phyloP scores from a whole-genome alignment of 176 grass and related monocot species.

The Eragrostis nindensis region DNA sequence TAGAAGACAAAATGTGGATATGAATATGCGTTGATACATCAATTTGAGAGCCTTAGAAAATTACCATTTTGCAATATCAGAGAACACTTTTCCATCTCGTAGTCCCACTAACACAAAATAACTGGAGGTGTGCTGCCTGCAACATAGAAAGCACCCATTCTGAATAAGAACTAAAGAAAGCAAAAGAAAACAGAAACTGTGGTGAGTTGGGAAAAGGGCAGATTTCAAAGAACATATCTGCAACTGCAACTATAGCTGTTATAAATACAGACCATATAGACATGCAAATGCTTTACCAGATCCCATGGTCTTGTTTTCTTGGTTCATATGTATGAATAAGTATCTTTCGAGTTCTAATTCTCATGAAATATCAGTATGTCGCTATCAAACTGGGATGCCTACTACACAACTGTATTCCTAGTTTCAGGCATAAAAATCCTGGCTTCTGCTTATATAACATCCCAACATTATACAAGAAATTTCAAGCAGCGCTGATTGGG shows the following conservation, averaged over 20 bases:
- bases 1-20: slow-evolving; percentile 5
- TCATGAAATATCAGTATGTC: background rate
- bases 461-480: slow-evolving; percentile 1
- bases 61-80: slow-evolving; percentile 55
- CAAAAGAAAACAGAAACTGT: background rate
- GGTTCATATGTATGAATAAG: background rate
- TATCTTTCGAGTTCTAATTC: background rate
- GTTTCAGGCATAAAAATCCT: background rate
- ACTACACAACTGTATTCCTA: slow-evolving; percentile 11
- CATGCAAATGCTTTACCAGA: slow-evolving; percentile 3
- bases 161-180: slow-evolving; percentile 33
- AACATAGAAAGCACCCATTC: slow-evolving; percentile 39
- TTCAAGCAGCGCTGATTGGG: background rate
- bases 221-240: slow-evolving; percentile 7
- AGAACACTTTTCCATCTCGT: slow-evolving; percentile 34
- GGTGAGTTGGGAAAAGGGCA: background rate
- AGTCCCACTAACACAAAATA: slow-evolving; percentile 71
- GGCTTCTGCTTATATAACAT: background rate
- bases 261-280: slow-evolving; percentile 22
- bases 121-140: slow-evolving; percentile 59
- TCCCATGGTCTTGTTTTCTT: slow-evolving; percentile 17
- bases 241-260: background rate
- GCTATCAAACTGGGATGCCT: slow-evolving; percentile 17
- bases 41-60: slow-evolving; percentile 42
- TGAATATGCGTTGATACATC: slow-evolving; percentile 8